Percentiles rank a stretch among this genome's conserved stretches.
phyloP scores from a whole-genome alignment of 345 rosid species.

The Angophora floribunda region DNA sequence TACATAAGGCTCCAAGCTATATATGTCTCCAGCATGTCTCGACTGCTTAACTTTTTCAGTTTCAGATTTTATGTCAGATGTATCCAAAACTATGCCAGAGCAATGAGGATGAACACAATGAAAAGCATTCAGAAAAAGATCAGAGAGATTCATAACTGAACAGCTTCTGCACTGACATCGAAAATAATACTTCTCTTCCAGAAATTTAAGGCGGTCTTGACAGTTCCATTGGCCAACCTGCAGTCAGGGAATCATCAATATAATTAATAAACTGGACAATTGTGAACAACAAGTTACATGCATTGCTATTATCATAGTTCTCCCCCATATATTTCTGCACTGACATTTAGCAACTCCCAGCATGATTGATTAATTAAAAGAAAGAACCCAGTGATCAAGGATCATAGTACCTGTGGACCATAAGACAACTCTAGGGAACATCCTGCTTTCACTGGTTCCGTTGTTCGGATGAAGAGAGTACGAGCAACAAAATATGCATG shows the following conservation, averaged over 20 bases:
- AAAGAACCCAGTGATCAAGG: not conserved
- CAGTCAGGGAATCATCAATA: not conserved
- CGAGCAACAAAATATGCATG: conserved; percentile 85
- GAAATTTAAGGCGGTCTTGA: conserved; percentile 56
- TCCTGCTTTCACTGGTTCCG: conserved; percentile 47
- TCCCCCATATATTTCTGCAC: not conserved
- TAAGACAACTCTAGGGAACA: conserved; percentile 77
- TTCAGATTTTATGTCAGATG: conserved; percentile 14
- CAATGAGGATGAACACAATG: conserved; percentile 44
- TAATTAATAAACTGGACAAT: not conserved
- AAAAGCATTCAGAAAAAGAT: conserved; percentile 62
- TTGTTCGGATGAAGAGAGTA: conserved; percentile 47
- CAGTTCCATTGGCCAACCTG: conserved; percentile 52
- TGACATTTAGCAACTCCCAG: not conserved
- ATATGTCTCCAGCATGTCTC: conserved; percentile 1
- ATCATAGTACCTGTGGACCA: conserved; percentile 62
- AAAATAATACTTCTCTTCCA: conserved; percentile 68
- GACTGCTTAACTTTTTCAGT: conserved; percentile 21
- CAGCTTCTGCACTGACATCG: conserved; percentile 63
- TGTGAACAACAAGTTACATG: not conserved
- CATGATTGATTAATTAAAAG: not conserved
- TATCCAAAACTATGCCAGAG: conserved; percentile 59
- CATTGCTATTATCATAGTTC: not conserved
- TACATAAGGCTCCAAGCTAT: conserved; percentile 11
- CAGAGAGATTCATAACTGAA: conserved; percentile 47